Base-by-base conservation (phyloP, 768 basidiomycete species). In the Leccinum imitatum region DNA sequence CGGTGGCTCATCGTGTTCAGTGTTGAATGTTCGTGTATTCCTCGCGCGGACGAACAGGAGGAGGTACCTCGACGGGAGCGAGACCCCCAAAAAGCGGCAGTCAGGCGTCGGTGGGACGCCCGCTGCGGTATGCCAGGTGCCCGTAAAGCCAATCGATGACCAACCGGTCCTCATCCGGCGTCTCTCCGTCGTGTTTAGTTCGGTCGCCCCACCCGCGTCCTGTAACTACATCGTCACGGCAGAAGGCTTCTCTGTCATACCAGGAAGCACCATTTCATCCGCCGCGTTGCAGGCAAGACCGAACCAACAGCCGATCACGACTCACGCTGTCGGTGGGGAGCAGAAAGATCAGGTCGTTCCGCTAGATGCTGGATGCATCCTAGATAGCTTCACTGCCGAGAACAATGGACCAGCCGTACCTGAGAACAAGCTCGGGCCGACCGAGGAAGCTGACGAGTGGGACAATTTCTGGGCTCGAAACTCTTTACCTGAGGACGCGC, bases 21-120 rank as follows among this genome's bases (percentile, higher is more conserved):
- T n/a, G n/a, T n/a, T n/a, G n/a, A 95, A 96, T 65, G 82, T 81
- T 5, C 84, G 96, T 23, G 82, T 98, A 50, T 87, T 96, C 80
- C 81, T 97, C 54, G 84, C 82, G 48, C 83, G 92, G 31, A 95
- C 25, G 25, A 27, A 83, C 9, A 79, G 92, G 60, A 80, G 88
- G 58, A 80, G 84, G 50, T 79, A 85, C 59, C 69, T 89, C 27
- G 74, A 78, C 57, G 77, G 77, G 44, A 63, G 59, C 25, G 75
- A 73, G 56, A 50, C 47, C 17, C 62, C 64, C 13, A 74, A 69
- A 60, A 76, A 74, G 58, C 59, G 65, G 21, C n/a, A 11, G 9
- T 53, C 67, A 50, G 58, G 62, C 56, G 57, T 53, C 44, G 56
- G 67, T 37, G n/a, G 30, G n/a, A 21, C 17, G 23, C 14, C 10